A percentile compares a stretch with the other conserved stretches of the same genome.
Conservation (phyloP, 2,329 filamentous ascomycete genomes). For the Colletotrichum orbiculare region DNA sequence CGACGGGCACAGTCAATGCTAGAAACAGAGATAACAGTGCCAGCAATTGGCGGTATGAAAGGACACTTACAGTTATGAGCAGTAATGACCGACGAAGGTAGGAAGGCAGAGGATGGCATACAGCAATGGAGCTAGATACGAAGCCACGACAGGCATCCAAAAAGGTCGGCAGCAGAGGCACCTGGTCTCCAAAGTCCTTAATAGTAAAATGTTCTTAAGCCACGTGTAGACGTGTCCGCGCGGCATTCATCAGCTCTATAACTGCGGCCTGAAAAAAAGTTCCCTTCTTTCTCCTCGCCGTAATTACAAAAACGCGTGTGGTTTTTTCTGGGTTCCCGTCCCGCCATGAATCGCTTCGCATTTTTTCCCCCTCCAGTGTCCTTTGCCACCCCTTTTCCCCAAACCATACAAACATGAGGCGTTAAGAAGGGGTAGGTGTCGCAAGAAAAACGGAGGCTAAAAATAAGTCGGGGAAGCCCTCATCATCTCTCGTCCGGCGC, state of each 20-base stretch:
- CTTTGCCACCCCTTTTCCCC: not conserved
- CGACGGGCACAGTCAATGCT: no score
- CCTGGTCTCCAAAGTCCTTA: no score
- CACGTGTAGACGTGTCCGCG: not conserved
- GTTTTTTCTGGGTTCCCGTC: slow-evolving; percentile 10
- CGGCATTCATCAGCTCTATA: slow-evolving; percentile 10
- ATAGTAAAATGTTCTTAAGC: no score
- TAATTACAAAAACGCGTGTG: slow-evolving; percentile 33
- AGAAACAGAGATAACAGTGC: no score
- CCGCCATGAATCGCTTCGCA: not conserved
- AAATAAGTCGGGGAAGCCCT: not conserved
- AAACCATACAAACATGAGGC: not conserved
- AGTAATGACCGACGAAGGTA: no score
- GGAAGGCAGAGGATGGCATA: no score
- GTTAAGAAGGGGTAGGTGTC: not conserved
- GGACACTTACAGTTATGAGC: no score
- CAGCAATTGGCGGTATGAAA: no score
- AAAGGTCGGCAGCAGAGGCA: no score
- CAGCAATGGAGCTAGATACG: no score
- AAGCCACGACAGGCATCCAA: no score
- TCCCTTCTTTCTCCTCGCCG: slow-evolving; percentile 11
- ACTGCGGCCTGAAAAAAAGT: not conserved
- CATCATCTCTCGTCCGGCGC: not conserved
- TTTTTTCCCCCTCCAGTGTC: not conserved
- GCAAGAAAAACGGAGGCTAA: not conserved